Evolutionary conservation across 78 protist genomes (phyloP).

Genomic region (Dictyostelium intermedium): DNA sequence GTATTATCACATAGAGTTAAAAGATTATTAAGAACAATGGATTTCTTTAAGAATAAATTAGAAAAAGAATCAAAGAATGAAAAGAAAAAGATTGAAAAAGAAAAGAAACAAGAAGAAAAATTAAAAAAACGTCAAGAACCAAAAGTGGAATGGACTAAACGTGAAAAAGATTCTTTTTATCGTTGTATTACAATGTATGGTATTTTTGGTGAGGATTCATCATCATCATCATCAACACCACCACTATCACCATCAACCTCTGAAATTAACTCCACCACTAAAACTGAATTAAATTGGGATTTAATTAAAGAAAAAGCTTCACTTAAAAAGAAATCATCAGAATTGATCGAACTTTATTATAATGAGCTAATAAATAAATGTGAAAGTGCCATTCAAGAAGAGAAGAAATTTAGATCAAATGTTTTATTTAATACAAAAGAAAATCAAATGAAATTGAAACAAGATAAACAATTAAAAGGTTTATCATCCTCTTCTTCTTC

Average conservation of each 20-base stretch:
- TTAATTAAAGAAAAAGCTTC: slow-evolving; percentile 63
- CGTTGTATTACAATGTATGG: slow-evolving; percentile 49
- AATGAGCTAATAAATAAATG: slow-evolving; percentile 40
- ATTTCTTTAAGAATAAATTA: slow-evolving; percentile 13
- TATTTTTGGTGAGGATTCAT: neutral
- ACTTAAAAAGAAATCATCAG: slow-evolving; percentile 70
- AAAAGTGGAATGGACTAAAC: slow-evolving; percentile 69
- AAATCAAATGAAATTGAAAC: neutral
- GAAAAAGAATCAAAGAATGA: slow-evolving; percentile 31
- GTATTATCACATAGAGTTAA: slow-evolving; percentile 50
- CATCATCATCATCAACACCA: neutral
- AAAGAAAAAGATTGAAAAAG: slow-evolving; percentile 25
- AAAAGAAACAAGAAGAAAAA: slow-evolving; percentile 30
- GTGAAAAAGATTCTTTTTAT: slow-evolving; percentile 74
- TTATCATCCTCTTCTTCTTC: neutral
- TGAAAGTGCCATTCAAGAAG: slow-evolving; percentile 2
- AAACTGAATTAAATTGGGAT: slow-evolving; percentile 54
- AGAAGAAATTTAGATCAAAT: neutral
- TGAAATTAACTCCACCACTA: neutral
- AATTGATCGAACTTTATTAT: slow-evolving; percentile 52
- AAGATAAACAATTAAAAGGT: neutral
- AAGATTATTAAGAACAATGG: slow-evolving; percentile 51
- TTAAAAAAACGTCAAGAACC: slow-evolving; percentile 37
- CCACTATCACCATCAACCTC: neutral
- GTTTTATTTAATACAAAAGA: neutral